Percentiles rank a stretch among this genome's conserved stretches.
phyloP scores from a whole-genome alignment of 192 early-diverging fungal genomes.

The Linnemannia zychae region DNA sequence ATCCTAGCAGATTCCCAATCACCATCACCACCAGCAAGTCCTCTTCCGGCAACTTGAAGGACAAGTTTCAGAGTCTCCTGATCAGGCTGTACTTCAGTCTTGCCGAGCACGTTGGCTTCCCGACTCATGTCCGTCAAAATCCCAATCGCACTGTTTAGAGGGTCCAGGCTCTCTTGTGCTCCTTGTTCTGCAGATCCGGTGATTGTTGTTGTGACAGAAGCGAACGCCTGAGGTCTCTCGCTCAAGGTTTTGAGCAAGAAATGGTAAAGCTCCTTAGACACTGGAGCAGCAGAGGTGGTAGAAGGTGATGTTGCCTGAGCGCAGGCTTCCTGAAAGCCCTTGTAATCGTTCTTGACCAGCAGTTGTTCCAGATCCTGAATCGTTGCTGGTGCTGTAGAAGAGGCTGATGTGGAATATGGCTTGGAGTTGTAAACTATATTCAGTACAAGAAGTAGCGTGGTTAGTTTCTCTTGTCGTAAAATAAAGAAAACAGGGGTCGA shows the following conservation, averaged over 20 bases:
- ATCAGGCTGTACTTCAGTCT: constrained; percentile 31
- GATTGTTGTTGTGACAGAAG: constrained; percentile 5
- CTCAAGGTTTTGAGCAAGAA: constrained; percentile 30
- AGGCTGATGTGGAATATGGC: constrained; percentile 3
- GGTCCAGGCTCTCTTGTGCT: background rate
- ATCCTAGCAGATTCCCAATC: constrained; percentile 24
- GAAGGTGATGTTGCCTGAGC: background rate
- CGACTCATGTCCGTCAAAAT: constrained; percentile 51
- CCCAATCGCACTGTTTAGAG: constrained; percentile 35
- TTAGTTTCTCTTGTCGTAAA: no score
- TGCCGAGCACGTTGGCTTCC: constrained; percentile 49
- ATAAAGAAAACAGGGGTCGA: no score
- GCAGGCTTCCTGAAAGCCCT: constrained; percentile 39
- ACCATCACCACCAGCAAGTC: no score
- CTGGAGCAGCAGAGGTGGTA: background rate
- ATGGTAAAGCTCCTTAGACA: constrained; percentile 35
- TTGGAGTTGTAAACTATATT: background rate
- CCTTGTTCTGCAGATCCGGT: background rate
- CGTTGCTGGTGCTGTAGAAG: constrained; percentile 1
- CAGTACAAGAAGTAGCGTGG: no score
- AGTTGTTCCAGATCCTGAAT: constrained; percentile 37
- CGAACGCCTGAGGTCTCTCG: constrained; percentile 32
- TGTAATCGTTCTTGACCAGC: constrained; percentile 26
- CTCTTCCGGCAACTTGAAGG: constrained; percentile 29
- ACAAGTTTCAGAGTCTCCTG: constrained; percentile 28